Evolutionary conservation across 2,329 filamentous ascomycete species (phyloP), one percentile per base, ranked within the genome.

Genomic region (Neospermospora avenae): DNA sequence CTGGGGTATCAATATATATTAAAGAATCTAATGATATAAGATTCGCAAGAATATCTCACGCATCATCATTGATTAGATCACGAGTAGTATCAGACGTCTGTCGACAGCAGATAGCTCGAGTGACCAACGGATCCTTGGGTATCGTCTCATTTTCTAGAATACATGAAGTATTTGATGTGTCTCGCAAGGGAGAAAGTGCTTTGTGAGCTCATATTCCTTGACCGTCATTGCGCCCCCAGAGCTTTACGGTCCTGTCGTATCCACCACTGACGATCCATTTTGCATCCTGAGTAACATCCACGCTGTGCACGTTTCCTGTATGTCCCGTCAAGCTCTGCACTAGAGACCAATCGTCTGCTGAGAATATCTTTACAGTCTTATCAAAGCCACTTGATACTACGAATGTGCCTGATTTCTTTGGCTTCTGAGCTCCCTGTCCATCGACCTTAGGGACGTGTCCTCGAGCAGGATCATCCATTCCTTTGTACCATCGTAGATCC

Each of bases 211-310:
- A 84, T 34, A 84, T 67, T 24, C 76, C 76, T 67, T 87, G 80
- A 59, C 83, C 83, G 71, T 91, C 90, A 66, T 96, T 93, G 65
- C 92, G 84, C 4, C 91, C 91, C 95, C 95, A 99, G 2, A 99
- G 80, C 79, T 99, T 99, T 54, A 98, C 90, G 1, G 93, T 98
- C 57, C 93, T 84, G 75, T 99, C 95, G 72, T 96, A 91, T 3
- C 95, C 93, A 67, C 91, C 92, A 73, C 92, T 97, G 24, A 93
- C 90, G 74, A 99, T 96, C 91, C 92, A 99, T 71, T 82, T 88
- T 8, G 87, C 90, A 74, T 98, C 91, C 64, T 82, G 81, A 70
- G 89, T 96, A 56, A 96, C 85, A 77, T 99, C 95, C 13, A 91
- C 89, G 67, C 91, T 96, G 55, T 96, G 84, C 11, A 99, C 93